Conservation (phyloP, 2,329 filamentous ascomycete genomes). For the Orbilia ellipsospora region DNA sequence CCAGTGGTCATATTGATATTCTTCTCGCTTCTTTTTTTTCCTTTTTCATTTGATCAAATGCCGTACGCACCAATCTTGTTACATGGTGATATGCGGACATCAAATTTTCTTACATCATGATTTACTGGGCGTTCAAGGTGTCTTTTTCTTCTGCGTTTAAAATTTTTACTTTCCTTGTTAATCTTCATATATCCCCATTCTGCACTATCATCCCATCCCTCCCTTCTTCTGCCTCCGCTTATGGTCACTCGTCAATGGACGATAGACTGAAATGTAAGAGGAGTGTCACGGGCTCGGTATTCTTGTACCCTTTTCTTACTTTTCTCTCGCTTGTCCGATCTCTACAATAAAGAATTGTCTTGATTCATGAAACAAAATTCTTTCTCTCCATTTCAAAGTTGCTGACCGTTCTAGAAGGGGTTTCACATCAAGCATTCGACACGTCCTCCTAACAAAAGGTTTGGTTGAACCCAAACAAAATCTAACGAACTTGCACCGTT, state of each 20-base stretch:
- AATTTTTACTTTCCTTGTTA: slow-evolving; percentile 23
- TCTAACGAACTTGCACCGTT: slow-evolving; percentile 47
- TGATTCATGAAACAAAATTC: slow-evolving; percentile 35
- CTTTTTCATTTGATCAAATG: slow-evolving; percentile 31
- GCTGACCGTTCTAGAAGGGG: slow-evolving; percentile 5
- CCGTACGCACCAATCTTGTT: slow-evolving; percentile 47
- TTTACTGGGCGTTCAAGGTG: slow-evolving; percentile 53
- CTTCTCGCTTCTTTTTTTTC: slow-evolving; percentile 21
- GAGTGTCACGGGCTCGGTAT: slow-evolving; percentile 30
- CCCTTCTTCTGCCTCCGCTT: slow-evolving; percentile 7
- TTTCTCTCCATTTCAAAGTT: slow-evolving; percentile 2
- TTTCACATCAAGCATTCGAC: neutral
- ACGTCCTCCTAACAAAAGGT: slow-evolving; percentile 5
- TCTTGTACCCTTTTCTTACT: slow-evolving; percentile 50
- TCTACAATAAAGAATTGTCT: slow-evolving; percentile 47
- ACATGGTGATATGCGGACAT: slow-evolving; percentile 46
- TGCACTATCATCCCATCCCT: neutral
- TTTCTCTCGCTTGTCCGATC: slow-evolving; percentile 6
- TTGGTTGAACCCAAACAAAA: slow-evolving; percentile 24
- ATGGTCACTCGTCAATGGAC: slow-evolving; percentile 20
- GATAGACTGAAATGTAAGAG: slow-evolving; percentile 31
- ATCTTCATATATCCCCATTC: slow-evolving; percentile 11
- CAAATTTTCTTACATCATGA: slow-evolving; percentile 47
- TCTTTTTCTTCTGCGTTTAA: slow-evolving; percentile 33
- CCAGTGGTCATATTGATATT: slow-evolving; percentile 20